Conservation (phyloP, 345 rosid species). For the Noccaea bulbosa region DNA sequence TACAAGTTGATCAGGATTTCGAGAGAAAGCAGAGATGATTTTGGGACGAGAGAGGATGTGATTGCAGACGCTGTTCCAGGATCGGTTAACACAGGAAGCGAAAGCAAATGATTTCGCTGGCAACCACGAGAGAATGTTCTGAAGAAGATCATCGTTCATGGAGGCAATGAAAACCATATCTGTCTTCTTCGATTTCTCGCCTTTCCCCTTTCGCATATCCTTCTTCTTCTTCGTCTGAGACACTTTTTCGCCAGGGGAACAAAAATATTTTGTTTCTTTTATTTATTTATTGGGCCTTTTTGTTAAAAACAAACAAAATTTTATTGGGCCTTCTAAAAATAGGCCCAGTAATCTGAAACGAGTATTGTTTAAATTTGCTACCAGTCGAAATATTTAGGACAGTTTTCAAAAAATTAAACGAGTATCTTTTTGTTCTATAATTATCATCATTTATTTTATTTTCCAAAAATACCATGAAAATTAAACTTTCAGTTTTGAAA, state of each 20-base stretch:
- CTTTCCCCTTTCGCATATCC: constrained; percentile 15
- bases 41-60: constrained; percentile 40
- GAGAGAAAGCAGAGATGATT: constrained; percentile 37
- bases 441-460: too few relatives aligned
- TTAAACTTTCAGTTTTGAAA: too few relatives aligned
- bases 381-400: too few relatives aligned
- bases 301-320: not conserved
- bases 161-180: constrained; percentile 24
- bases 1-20: constrained; percentile 25
- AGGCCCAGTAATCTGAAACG: too few relatives aligned
- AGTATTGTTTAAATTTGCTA: too few relatives aligned
- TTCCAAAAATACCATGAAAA: too few relatives aligned
- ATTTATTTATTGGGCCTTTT: not conserved
- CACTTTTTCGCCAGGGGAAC: not conserved
- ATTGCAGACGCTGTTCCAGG: constrained; percentile 40
- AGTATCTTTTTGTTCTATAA: too few relatives aligned
- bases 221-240: constrained; percentile 22
- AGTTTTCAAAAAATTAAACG: too few relatives aligned
- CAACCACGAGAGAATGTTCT: constrained; percentile 36
- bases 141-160: constrained; percentile 38
- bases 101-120: constrained; percentile 43
- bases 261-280: not conserved
- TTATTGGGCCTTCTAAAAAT: not conserved
- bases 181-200: constrained; percentile 31
- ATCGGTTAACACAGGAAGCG: constrained; percentile 44